Evolutionary conservation across 306 rosid species (phyloP).

Genomic region (Malus asiatica): DNA sequence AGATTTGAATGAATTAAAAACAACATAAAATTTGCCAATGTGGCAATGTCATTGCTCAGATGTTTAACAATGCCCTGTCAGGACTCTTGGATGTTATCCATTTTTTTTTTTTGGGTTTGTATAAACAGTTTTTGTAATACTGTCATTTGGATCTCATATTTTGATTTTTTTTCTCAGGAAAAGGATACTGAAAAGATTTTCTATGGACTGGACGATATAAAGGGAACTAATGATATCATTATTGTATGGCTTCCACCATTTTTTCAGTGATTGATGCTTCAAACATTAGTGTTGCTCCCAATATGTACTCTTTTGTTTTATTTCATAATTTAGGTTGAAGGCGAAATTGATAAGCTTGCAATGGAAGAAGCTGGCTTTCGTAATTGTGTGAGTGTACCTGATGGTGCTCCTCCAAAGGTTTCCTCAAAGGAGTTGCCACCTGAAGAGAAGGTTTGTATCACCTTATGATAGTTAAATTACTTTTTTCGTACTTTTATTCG

Average conservation of each 20-base stretch:
- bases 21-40: too few species aligned
- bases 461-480: not conserved
- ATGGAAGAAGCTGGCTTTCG: slow-evolving; percentile 94
- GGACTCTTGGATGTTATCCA: not conserved
- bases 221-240: slow-evolving; percentile 63
- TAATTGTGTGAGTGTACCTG: slow-evolving; percentile 94
- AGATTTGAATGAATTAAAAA: too few species aligned
- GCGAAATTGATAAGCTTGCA: slow-evolving; percentile 95
- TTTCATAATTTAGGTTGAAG: slow-evolving; percentile 69
- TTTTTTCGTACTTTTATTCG: not conserved
- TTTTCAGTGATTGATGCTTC: slow-evolving; percentile 1
- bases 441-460: slow-evolving; percentile 49
- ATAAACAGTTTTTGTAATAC: not conserved
- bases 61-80: not conserved
- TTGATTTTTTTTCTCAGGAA: slow-evolving; percentile 50
- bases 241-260: slow-evolving; percentile 50
- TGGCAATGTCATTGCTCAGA: too few species aligned
- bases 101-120: not conserved
- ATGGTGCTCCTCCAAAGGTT: slow-evolving; percentile 82
- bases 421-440: slow-evolving; percentile 68
- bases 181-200: slow-evolving; percentile 76
- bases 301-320: not conserved
- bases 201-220: slow-evolving; percentile 85
- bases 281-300: slow-evolving; percentile 11
- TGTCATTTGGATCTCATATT: not conserved